phyloP scores from a whole-genome alignment of 495 filamentous ascomycete genomes.

The Lichina pygmaea region DNA sequence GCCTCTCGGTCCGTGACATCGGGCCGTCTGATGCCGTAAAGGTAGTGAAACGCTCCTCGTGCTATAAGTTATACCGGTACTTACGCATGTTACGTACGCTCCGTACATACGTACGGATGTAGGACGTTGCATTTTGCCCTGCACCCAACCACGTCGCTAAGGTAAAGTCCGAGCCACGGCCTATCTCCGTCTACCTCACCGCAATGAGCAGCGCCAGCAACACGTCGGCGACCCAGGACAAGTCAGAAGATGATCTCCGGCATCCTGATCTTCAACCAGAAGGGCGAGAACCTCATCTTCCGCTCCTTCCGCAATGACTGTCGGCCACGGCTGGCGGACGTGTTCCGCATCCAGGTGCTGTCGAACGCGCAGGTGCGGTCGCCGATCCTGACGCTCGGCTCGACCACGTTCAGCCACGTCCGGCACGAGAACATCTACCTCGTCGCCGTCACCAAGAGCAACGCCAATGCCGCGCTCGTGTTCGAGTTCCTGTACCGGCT shows the following conservation, averaged over 20 bases:
- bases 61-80: no score
- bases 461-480: slow-evolving; percentile 94
- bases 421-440: slow-evolving; percentile 99
- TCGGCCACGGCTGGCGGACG: slow-evolving; percentile 84
- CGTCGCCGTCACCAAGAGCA: slow-evolving; percentile 94
- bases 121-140: no score
- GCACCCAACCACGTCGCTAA: no score
- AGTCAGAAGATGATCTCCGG: slow-evolving; percentile 58
- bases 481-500: slow-evolving; percentile 96
- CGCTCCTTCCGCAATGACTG: slow-evolving; percentile 95
- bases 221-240: not conserved
- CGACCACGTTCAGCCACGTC: slow-evolving; percentile 97
- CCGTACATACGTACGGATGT: no score
- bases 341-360: slow-evolving; percentile 99
- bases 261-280: slow-evolving; percentile 96
- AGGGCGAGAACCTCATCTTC: slow-evolving; percentile 98
- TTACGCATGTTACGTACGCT: no score
- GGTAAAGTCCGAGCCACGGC: no score
- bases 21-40: no score
- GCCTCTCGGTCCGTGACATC: no score
- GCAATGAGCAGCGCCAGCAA: no score
- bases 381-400: slow-evolving; percentile 88
- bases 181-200: no score
- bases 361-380: slow-evolving; percentile 95
- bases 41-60: no score